phyloP scores from a whole-genome alignment of 352 stramenopile species.

The Nothophytophthora sp. region DNA sequence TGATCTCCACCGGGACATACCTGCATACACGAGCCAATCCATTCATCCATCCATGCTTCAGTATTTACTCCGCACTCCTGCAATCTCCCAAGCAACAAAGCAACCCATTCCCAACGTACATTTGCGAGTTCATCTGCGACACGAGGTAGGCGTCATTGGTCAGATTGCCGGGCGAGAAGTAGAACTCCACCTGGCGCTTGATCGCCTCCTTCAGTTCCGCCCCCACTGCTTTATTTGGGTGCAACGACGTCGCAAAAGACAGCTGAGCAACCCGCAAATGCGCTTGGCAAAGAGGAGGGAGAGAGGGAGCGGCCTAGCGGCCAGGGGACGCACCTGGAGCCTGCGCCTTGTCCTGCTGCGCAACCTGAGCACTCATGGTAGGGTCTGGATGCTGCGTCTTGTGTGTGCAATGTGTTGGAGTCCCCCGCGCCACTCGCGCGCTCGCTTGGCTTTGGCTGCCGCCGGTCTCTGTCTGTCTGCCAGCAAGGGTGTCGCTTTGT shows the following conservation, averaged over 20 bases:
- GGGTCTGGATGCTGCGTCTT: conserved; percentile 3
- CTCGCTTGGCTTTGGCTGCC: too few relatives aligned
- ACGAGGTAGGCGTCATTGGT: conserved; percentile 87
- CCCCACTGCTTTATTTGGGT: conserved; percentile 38
- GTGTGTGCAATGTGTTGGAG: not conserved
- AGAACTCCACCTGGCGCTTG: conserved; percentile 91
- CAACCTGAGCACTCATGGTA: conserved; percentile 24
- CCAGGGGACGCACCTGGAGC: conserved; percentile 14
- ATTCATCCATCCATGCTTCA: not conserved
- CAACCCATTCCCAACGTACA: conserved; percentile 66
- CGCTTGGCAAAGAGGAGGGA: not conserved
- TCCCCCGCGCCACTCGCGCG: too few relatives aligned
- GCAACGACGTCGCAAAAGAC: not conserved
- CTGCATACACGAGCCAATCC: conserved; percentile 19
- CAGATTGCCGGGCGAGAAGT: conserved; percentile 90
- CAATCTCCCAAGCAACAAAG: too few relatives aligned
- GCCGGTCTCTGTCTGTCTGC: too few relatives aligned
- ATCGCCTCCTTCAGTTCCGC: conserved; percentile 80
- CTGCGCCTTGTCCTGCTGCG: conserved; percentile 18
- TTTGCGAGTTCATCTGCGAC: conserved; percentile 90
- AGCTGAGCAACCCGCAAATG: not conserved
- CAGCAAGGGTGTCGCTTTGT: too few relatives aligned
- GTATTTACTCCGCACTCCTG: too few relatives aligned
- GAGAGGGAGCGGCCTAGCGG: not conserved
- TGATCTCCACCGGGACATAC: conserved; percentile 84